Base-by-base conservation (phyloP, 768 basidiomycete genomes). In the Suillus brevipes region DNA sequence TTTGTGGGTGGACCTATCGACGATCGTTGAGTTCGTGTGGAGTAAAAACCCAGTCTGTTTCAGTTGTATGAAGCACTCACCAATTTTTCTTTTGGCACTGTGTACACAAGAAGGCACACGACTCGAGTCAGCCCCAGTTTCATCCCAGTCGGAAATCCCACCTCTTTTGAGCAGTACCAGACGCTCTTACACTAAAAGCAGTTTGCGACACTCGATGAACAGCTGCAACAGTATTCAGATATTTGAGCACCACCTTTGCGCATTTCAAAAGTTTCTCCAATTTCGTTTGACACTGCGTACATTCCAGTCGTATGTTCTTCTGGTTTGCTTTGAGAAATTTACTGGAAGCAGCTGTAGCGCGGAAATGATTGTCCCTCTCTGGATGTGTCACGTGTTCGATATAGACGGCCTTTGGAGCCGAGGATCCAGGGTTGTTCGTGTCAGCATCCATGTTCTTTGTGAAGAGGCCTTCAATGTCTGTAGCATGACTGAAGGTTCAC, bases 151-250 rank as follows among this genome's bases (percentile, higher is more conserved):
- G 23, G 7, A 57, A 13, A 23, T 38, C 25, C 28, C 16, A 52
- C 62, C 62, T 36, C 70, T 50, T 68, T 68, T 8, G 70, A 70
- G 61, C 67, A 70, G 53, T 67, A 70, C 69, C 68, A 68, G 40
- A 68, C 64, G 18, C 70, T 61, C 28, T 70, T 70, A 52, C 69
- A 70, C 69, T 70, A 38, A 16, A 40, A 37, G 36, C 5, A 23
- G 12, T 10, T 3, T 18, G 25, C 7, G 12, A 13, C 45, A 23
- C 6, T 23, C n/a, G 31, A 36, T 36, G 18, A 52, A 10, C 13
- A 14, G 2, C 23, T 31, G 34, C 20, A 14, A 42, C 20, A 43
- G 50, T 16, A 50, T 28, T 50, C 14, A 28, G 25, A 28, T 28
- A 18, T 28, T 28, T 28, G 25, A 28, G 14, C 8, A 9, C 0